These are phyloP conservation scores for Spathaspora girioi DNA, from an alignment of 805 yeast genomes.

Conservation along the genomic window DNA sequence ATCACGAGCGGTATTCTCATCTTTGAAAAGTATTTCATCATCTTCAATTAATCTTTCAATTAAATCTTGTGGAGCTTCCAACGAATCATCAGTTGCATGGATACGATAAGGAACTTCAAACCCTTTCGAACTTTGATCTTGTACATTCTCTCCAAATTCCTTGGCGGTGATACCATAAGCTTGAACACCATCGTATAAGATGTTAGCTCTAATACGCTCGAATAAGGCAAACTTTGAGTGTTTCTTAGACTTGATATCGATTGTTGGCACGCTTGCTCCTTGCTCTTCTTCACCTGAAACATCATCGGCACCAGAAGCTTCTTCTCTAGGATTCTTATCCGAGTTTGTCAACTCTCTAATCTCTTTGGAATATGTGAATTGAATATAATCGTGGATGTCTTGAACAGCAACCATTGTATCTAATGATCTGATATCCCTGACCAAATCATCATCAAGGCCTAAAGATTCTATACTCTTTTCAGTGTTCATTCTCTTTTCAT, in stretches of 20 bases:
- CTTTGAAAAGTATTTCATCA: slow-evolving; percentile 50
- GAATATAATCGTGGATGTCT: slow-evolving; percentile 80
- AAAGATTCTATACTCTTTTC: slow-evolving; percentile 53
- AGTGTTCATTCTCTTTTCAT: slow-evolving; percentile 67
- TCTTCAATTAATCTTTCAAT: slow-evolving; percentile 45
- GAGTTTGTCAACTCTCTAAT: slow-evolving; percentile 43
- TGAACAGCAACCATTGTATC: slow-evolving; percentile 74
- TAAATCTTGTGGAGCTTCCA: slow-evolving; percentile 56
- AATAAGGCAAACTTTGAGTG: slow-evolving; percentile 60
- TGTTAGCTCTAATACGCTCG: slow-evolving; percentile 65
- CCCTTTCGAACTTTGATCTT: slow-evolving; percentile 49
- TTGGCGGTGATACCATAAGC: slow-evolving; percentile 77
- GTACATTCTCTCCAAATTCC: slow-evolving; percentile 78
- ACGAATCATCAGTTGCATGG: slow-evolving; percentile 68
- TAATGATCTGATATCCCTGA: slow-evolving; percentile 54
- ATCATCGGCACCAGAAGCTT: slow-evolving; percentile 13
- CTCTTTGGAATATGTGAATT: slow-evolving; percentile 64
- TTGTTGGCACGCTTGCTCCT: background rate
- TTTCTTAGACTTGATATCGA: slow-evolving; percentile 30
- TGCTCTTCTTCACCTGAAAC: slow-evolving; percentile 12
- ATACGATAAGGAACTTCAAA: slow-evolving; percentile 50
- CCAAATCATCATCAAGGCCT: slow-evolving; percentile 51
- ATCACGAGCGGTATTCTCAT: slow-evolving; percentile 58
- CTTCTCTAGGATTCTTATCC: slow-evolving; percentile 7
- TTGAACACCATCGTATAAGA: slow-evolving; percentile 60